A percentile compares a stretch with the other conserved stretches of the same genome.
These are phyloP conservation scores for Xerocomus brunneocitrinus DNA, from an alignment of 768 basidiomycete genomes.

Conservation along the genomic window DNA sequence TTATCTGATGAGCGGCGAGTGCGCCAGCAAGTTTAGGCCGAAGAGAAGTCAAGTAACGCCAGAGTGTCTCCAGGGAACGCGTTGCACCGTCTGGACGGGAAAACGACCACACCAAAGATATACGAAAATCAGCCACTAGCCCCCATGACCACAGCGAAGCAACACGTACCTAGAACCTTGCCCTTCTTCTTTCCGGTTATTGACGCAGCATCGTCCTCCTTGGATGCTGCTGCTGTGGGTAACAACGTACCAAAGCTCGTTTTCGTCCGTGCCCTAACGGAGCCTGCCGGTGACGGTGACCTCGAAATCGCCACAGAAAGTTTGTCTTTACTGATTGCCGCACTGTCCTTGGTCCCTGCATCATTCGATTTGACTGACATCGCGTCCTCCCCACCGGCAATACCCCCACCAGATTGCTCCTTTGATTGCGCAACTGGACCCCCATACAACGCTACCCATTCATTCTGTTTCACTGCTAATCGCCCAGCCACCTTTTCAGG, in stretches of 20 bases:
- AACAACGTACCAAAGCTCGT: conserved; percentile 51
- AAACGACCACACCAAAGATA: background rate
- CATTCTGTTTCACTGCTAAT: conserved; percentile 59
- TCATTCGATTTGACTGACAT: conserved; percentile 25
- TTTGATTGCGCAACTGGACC: conserved; percentile 44
- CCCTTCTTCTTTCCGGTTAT: conserved; percentile 36
- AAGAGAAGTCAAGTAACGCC: conserved; percentile 84
- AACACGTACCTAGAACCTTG: conserved; percentile 32
- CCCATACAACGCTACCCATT: conserved; percentile 82
- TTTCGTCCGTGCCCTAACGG: conserved; percentile 49
- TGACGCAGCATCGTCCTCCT: conserved; percentile 65
- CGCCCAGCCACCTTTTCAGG: conserved; percentile 78
- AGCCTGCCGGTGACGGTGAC: conserved; percentile 35
- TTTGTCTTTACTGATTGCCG: conserved; percentile 23
- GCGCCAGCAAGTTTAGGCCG: conserved; percentile 82
- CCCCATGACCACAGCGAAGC: conserved; percentile 8
- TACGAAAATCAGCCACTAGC: background rate
- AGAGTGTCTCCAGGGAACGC: conserved; percentile 80
- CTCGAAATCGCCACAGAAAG: conserved; percentile 15
- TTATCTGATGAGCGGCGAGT: conserved; percentile 63
- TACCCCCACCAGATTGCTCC: conserved; percentile 3
- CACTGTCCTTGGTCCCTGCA: conserved; percentile 21
- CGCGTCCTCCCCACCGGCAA: conserved; percentile 21
- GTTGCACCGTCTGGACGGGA: conserved; percentile 48
- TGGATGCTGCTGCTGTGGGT: conserved; percentile 29